Conservation (phyloP, 2,329 filamentous ascomycete genomes). For the Colletotrichum higginsianum region DNA sequence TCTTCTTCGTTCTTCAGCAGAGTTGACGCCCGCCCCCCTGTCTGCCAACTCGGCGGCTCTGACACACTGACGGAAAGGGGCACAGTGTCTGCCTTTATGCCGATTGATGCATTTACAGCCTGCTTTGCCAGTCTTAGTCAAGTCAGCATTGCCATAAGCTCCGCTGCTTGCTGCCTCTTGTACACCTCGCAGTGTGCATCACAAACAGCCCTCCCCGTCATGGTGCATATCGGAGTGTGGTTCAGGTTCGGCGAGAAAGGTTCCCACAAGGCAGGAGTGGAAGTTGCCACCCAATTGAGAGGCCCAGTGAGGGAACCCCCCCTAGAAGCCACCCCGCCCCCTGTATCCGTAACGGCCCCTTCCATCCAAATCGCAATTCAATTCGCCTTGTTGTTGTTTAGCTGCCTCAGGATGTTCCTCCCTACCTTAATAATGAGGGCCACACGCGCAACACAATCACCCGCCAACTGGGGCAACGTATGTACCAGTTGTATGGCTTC, state of each 20-base stretch:
- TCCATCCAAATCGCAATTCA: slow-evolving; percentile 35
- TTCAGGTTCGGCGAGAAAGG: slow-evolving; percentile 28
- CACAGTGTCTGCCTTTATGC: neutral
- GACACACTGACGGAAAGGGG: slow-evolving; percentile 1
- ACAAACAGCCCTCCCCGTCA: slow-evolving; percentile 28
- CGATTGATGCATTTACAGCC: neutral
- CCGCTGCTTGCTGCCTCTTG: neutral
- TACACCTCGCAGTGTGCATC: neutral
- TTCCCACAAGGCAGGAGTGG: slow-evolving; percentile 38
- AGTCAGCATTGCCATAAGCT: slow-evolving; percentile 8
- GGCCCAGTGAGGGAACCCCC: slow-evolving; percentile 29
- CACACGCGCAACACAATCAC: slow-evolving; percentile 31
- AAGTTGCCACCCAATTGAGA: slow-evolving; percentile 41
- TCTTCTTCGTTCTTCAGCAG: neutral
- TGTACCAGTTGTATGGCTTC: slow-evolving; percentile 28
- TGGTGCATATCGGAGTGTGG: slow-evolving; percentile 29
- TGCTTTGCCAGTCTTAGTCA: neutral
- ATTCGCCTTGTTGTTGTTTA: slow-evolving; percentile 37
- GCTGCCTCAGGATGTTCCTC: slow-evolving; percentile 37
- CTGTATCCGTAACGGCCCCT: slow-evolving; percentile 42
- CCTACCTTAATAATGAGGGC: slow-evolving; percentile 37
- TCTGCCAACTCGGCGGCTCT: slow-evolving; percentile 4
- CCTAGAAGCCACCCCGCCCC: slow-evolving; percentile 37
- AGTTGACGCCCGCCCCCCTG: neutral
- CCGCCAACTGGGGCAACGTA: slow-evolving; percentile 23